Conservation (phyloP, 2,329 filamentous ascomycete genomes). For the Nakataea oryzae region DNA sequence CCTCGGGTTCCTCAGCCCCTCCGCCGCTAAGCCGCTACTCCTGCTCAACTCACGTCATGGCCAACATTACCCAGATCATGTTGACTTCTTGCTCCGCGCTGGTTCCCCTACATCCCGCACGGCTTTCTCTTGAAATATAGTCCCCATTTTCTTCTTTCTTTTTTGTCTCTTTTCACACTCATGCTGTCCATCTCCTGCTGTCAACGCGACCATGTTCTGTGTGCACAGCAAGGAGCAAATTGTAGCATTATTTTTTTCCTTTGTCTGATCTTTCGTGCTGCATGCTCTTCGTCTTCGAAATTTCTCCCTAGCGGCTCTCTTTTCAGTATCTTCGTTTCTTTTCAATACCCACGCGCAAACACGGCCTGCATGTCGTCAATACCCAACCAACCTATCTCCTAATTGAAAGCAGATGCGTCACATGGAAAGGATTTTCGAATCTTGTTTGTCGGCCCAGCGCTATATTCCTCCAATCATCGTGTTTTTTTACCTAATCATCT, state of each 20-base stretch:
- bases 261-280: constrained; percentile 4
- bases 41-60: too few species aligned
- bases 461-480: not conserved
- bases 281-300: constrained; percentile 7
- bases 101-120: not conserved
- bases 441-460: not conserved
- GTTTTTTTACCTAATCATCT: not conserved
- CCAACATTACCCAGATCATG: not conserved
- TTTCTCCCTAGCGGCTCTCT: constrained; percentile 1
- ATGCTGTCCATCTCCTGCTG: not conserved
- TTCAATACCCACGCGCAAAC: not conserved
- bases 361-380: not conserved
- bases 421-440: not conserved
- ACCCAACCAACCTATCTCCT: not conserved
- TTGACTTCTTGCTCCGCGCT: not conserved
- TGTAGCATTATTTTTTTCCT: not conserved
- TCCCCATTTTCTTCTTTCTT: not conserved
- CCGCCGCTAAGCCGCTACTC: not conserved
- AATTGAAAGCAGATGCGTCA: not conserved
- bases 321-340: not conserved
- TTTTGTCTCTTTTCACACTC: too few species aligned
- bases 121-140: not conserved
- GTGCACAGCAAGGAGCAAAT: not conserved
- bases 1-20: not conserved
- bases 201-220: not conserved